A percentile compares a stretch with the other conserved stretches of the same genome.
Conservation (phyloP, 202 grass and related monocot species). For the Cymbopogon flexuosus region DNA sequence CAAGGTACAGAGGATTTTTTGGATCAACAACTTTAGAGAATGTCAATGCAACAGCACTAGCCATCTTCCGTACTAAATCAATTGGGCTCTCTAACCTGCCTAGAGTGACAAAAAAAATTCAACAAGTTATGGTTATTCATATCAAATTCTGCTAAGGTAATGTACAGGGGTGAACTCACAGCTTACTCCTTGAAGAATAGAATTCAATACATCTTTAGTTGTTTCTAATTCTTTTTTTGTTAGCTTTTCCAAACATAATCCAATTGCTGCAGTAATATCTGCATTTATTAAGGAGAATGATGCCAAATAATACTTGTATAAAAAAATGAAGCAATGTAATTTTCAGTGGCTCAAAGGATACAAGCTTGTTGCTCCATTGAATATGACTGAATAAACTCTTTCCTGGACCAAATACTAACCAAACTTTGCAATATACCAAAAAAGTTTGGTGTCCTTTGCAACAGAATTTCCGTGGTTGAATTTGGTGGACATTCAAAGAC, state of each 20-base stretch:
- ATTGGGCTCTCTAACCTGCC: slow-evolving; percentile 94
- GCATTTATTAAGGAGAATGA: slow-evolving; percentile 51
- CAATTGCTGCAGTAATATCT: slow-evolving; percentile 94
- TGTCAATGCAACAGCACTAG: slow-evolving; percentile 73
- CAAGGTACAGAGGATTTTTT: slow-evolving; percentile 80
- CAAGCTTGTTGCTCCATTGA: slow-evolving; percentile 98
- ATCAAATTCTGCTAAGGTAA: slow-evolving; percentile 14
- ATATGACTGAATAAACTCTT: slow-evolving; percentile 89
- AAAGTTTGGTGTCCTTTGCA: slow-evolving; percentile 53
- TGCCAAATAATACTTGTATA: slow-evolving; percentile 21
- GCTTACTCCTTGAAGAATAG: slow-evolving; percentile 90
- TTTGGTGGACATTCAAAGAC: slow-evolving; percentile 74
- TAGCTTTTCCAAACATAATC: slow-evolving; percentile 77
- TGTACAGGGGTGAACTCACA: slow-evolving; percentile 47
- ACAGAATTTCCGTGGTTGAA: slow-evolving; percentile 34
- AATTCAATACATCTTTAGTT: slow-evolving; percentile 76
- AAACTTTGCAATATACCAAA: slow-evolving; percentile 47
- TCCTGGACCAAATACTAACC: slow-evolving; percentile 74
- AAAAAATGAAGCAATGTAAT: slow-evolving; percentile 25
- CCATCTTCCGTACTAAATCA: slow-evolving; percentile 88
- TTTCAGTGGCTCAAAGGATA: slow-evolving; percentile 59
- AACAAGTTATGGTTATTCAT: slow-evolving; percentile 19
- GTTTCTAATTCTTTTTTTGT: slow-evolving; percentile 79
- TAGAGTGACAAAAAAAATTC: slow-evolving; percentile 44
- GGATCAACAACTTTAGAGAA: slow-evolving; percentile 96